phyloP scores from a whole-genome alignment of 2,329 filamentous ascomycete genomes.

The Penicillium glabrum region DNA sequence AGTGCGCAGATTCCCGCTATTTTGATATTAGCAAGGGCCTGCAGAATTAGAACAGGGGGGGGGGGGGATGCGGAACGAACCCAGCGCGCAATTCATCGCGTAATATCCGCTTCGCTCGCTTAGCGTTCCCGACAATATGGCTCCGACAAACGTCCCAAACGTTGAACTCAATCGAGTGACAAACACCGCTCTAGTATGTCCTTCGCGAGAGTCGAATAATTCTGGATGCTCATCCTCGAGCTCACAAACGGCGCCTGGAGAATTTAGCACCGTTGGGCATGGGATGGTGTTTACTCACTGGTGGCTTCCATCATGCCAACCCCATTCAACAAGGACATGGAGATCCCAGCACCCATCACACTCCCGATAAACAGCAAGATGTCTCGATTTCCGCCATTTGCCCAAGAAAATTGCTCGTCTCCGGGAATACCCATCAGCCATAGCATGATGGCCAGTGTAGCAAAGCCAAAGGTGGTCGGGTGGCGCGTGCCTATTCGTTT shows the following conservation, averaged over 20 bases:
- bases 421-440: constrained; percentile 31
- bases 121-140: constrained; percentile 20
- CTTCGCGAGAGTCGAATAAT: not conserved
- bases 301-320: constrained; percentile 31
- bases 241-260: not conserved
- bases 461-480: constrained; percentile 25
- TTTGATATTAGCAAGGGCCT: not conserved
- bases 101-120: constrained; percentile 23
- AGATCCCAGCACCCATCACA: constrained; percentile 21
- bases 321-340: constrained; percentile 27
- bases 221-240: not conserved
- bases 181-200: not conserved
- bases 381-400: constrained; percentile 1
- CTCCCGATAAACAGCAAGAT: constrained; percentile 8
- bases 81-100: constrained; percentile 21
- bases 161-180: not conserved
- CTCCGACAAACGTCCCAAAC: constrained; percentile 16
- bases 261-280: not conserved
- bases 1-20: constrained; percentile 17
- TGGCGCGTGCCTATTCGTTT: constrained; percentile 25
- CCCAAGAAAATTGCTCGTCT: constrained; percentile 27
- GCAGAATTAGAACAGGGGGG: constrained; percentile 1
- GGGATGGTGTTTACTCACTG: constrained; percentile 18
- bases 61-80: constrained; percentile 9
- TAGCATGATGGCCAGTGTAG: constrained; percentile 22